Evolutionary conservation across 768 basidiomycete species (phyloP).

Genomic region (Tricholoma sp.): DNA sequence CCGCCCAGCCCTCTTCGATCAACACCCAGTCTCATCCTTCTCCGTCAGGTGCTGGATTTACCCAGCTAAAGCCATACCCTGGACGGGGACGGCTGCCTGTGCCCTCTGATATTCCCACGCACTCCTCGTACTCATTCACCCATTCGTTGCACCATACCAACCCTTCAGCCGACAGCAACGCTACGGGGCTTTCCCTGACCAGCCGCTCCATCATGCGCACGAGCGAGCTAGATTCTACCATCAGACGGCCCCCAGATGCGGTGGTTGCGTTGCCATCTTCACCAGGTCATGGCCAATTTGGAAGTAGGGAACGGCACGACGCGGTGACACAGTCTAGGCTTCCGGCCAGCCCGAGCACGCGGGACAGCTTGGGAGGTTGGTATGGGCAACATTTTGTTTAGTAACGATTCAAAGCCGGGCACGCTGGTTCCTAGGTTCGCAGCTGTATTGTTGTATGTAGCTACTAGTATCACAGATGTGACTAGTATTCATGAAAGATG

Average conservation of each 20-base stretch:
- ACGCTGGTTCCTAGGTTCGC: too few relatives aligned
- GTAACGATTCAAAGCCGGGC: too few relatives aligned
- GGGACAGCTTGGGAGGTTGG: constrained; percentile 20
- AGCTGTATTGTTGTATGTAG: too few relatives aligned
- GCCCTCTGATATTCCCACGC: constrained; percentile 27
- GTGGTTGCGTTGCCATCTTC: constrained; percentile 18
- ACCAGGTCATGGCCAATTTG: constrained; percentile 12
- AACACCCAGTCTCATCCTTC: constrained; percentile 1
- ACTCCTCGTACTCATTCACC: constrained; percentile 21
- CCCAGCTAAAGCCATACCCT: constrained; percentile 5
- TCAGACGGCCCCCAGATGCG: constrained; percentile 5
- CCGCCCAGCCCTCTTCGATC: constrained; percentile 2
- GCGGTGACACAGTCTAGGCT: too few relatives aligned
- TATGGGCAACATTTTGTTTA: too few relatives aligned
- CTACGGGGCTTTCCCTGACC: constrained; percentile 10
- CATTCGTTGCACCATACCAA: constrained; percentile 16
- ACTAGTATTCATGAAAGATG: not conserved
- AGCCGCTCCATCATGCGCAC: not conserved
- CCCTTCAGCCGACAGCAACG: constrained; percentile 10
- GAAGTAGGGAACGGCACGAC: not conserved
- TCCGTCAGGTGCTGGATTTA: constrained; percentile 2
- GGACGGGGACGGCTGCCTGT: constrained; percentile 22
- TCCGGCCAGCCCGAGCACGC: constrained; percentile 1
- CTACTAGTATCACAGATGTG: too few relatives aligned
- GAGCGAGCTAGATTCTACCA: not conserved